A percentile compares a stretch with the other conserved stretches of the same genome.
Conservation (phyloP, 441 rosid genomes). For the Brassica hybrid region DNA sequence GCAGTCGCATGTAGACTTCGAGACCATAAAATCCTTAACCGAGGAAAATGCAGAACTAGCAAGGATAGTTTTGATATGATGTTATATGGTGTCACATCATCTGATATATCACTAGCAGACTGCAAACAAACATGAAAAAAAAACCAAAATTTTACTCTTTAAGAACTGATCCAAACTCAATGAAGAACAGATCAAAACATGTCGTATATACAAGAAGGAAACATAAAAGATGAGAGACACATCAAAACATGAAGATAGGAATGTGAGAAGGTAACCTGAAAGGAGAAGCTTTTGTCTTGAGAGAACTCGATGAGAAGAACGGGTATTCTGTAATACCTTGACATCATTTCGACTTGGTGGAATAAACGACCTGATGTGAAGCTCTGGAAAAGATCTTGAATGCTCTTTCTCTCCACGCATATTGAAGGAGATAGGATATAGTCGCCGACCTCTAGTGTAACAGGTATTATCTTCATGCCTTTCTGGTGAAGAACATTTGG, state of each 20-base stretch:
- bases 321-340: constrained; percentile 86
- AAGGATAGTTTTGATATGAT: constrained; percentile 92
- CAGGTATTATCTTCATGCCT: constrained; percentile 90
- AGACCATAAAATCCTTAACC: constrained; percentile 92
- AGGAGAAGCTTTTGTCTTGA: constrained; percentile 97
- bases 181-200: constrained; percentile 1
- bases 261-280: constrained; percentile 61
- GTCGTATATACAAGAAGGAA: background rate
- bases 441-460: constrained; percentile 93
- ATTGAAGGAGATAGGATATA: constrained; percentile 86
- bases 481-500: constrained; percentile 98
- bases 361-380: constrained; percentile 94
- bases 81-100: constrained; percentile 87
- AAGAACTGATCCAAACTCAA: background rate
- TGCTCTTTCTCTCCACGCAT: constrained; percentile 95
- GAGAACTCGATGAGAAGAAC: constrained; percentile 97
- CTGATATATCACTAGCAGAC: constrained; percentile 95
- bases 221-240: background rate
- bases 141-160: background rate
- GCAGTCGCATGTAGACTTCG: constrained; percentile 96
- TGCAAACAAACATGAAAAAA: constrained; percentile 47
- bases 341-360: constrained; percentile 94
- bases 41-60: constrained; percentile 89
- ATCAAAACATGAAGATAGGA: background rate
- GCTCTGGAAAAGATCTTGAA: constrained; percentile 92